These are phyloP conservation scores for Metarhizium brunneum DNA, from an alignment of 2,329 filamentous ascomycete genomes.

Conservation along the genomic window DNA sequence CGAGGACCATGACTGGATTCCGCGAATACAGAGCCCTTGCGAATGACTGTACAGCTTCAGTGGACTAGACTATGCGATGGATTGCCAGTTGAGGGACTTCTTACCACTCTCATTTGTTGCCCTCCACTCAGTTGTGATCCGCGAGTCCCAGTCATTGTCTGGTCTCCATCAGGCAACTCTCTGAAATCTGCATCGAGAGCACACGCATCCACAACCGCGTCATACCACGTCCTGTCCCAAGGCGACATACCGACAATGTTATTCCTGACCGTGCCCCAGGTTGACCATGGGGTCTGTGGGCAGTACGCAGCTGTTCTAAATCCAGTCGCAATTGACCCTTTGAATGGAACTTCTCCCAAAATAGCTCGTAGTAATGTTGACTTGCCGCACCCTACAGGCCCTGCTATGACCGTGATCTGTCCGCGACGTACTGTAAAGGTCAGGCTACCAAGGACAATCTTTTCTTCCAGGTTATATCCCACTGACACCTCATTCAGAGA, in stretches of 20 bases:
- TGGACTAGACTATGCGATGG: too few species aligned
- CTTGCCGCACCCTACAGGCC: slow-evolving; percentile 14
- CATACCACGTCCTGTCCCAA: slow-evolving; percentile 11
- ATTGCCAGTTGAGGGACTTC: background rate
- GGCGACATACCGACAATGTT: slow-evolving; percentile 13
- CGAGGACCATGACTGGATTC: slow-evolving; percentile 17
- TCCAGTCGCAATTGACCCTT: slow-evolving; percentile 5
- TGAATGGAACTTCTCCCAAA: slow-evolving; percentile 11
- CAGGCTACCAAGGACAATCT: slow-evolving; percentile 1
- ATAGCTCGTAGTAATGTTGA: slow-evolving; percentile 12
- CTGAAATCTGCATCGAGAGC: slow-evolving; percentile 10
- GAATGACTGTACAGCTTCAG: slow-evolving; percentile 6
- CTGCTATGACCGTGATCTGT: slow-evolving; percentile 12
- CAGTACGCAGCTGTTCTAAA: slow-evolving; percentile 14
- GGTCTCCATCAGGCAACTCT: slow-evolving; percentile 12
- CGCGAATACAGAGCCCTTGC: slow-evolving; percentile 15
- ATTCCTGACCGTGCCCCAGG: slow-evolving; percentile 12
- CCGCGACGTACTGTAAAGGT: slow-evolving; percentile 6
- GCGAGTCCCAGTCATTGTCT: slow-evolving; percentile 11
- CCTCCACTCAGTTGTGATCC: slow-evolving; percentile 17
- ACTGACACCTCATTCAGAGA: slow-evolving; percentile 4
- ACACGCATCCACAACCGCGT: slow-evolving; percentile 10
- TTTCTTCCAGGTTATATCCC: slow-evolving; percentile 5
- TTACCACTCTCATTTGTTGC: slow-evolving; percentile 16
- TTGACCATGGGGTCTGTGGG: slow-evolving; percentile 14